Conservation (phyloP, 495 filamentous ascomycete genomes). For the Talaromyces thailandensis region DNA sequence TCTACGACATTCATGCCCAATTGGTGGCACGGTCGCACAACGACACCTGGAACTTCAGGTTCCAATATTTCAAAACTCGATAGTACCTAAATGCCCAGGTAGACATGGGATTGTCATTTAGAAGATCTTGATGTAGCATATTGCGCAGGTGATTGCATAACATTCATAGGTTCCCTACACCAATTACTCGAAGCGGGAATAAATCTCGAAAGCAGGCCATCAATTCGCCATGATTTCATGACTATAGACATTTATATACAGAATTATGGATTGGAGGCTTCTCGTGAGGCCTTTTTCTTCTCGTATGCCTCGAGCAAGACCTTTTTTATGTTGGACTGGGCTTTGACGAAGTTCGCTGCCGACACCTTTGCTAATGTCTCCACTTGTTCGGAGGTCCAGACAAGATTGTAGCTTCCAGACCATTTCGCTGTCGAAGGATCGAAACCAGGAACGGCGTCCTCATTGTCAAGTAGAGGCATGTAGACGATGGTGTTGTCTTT, state of each 20-base stretch:
- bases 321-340: not conserved
- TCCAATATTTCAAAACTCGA: no score
- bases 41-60: no score
- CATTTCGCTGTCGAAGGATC: constrained; percentile 5
- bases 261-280: not conserved
- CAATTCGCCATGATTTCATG: not conserved
- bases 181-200: no score
- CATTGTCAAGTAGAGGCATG: constrained; percentile 5
- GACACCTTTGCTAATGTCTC: constrained; percentile 2
- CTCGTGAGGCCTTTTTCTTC: constrained; percentile 1
- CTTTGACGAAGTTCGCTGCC: not conserved
- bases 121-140: no score
- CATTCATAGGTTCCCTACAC: no score
- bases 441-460: constrained; percentile 2
- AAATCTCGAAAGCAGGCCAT: not conserved
- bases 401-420: constrained; percentile 7
- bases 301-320: constrained; percentile 1
- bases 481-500: constrained; percentile 6
- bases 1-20: no score
- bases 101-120: no score
- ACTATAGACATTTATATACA: not conserved
- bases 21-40: no score
- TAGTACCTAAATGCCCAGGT: no score
- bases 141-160: no score
- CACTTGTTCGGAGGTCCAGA: constrained; percentile 6